These are phyloP conservation scores for Sanghuangporus sanghuang DNA, from an alignment of 1,284 basidiomycete species.

Conservation along the genomic window DNA sequence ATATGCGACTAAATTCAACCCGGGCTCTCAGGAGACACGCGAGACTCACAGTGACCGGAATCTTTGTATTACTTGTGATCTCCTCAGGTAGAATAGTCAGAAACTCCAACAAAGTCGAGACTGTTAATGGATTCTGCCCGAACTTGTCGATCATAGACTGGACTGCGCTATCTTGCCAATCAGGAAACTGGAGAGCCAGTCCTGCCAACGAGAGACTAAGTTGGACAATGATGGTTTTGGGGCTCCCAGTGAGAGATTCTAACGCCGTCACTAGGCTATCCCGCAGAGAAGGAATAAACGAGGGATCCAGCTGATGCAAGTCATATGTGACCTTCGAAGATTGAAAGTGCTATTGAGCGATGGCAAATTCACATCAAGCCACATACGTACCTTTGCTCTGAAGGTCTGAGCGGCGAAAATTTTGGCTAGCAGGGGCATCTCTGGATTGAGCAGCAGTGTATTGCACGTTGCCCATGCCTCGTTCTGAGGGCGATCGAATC, in stretches of 20 bases:
- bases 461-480: slow-evolving; percentile 98
- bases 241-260: slow-evolving; percentile 64
- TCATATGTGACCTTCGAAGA: slow-evolving; percentile 85
- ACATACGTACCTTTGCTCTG: slow-evolving; percentile 75
- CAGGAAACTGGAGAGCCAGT: slow-evolving; percentile 87
- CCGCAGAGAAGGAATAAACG: slow-evolving; percentile 72
- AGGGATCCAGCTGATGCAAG: slow-evolving; percentile 78
- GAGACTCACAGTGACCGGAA: slow-evolving; percentile 79
- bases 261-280: slow-evolving; percentile 85
- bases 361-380: slow-evolving; percentile 2
- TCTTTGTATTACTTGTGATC: slow-evolving; percentile 77
- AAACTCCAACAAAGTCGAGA: slow-evolving; percentile 85
- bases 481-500: slow-evolving; percentile 45
- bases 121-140: slow-evolving; percentile 80
- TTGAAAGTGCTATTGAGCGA: slow-evolving; percentile 16
- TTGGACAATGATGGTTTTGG: slow-evolving; percentile 85
- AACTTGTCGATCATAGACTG: slow-evolving; percentile 82
- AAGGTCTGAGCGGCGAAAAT: slow-evolving; percentile 98
- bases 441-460: slow-evolving; percentile 77
- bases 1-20: slow-evolving; percentile 3
- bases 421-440: slow-evolving; percentile 78
- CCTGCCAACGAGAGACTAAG: slow-evolving; percentile 88
- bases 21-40: not conserved
- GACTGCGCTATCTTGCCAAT: slow-evolving; percentile 77
- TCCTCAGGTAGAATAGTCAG: slow-evolving; percentile 92